Percentiles rank a stretch among this genome's conserved stretches.
Evolutionary conservation across 1,284 basidiomycete genomes (phyloP).

Genomic region (Ganoderma multipileum): DNA sequence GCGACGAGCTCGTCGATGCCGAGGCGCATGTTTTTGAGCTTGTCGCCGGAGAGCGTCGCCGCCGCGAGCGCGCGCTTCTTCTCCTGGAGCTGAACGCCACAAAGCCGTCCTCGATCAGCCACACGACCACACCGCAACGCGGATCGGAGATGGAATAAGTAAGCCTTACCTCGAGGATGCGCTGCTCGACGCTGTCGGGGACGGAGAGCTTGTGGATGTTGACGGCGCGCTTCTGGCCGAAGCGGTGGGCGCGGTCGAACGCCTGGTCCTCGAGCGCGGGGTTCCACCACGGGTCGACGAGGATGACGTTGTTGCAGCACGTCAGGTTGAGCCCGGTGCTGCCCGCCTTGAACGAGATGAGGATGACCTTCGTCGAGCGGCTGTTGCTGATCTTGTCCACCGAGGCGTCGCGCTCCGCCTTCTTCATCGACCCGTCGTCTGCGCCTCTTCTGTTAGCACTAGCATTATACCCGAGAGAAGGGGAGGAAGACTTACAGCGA

Average conservation of each 20-base stretch:
- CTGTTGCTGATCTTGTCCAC: constrained; percentile 77
- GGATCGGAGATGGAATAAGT: too few relatives aligned
- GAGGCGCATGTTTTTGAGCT: constrained; percentile 86
- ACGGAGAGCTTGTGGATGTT: constrained; percentile 95
- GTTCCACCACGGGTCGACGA: constrained; percentile 97
- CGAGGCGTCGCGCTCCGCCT: constrained; percentile 77
- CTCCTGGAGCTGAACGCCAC: constrained; percentile 69
- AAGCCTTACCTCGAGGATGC: constrained; percentile 69
- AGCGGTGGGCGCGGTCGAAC: constrained; percentile 69
- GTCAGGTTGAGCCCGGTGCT: constrained; percentile 95
- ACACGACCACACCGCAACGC: neutral
- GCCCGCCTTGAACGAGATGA: constrained; percentile 97
- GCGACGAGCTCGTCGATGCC: constrained; percentile 85
- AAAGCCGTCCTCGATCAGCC: constrained; percentile 17
- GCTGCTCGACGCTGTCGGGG: constrained; percentile 88
- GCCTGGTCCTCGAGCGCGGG: constrained; percentile 88
- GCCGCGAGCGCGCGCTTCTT: constrained; percentile 86
- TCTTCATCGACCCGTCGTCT: constrained; percentile 91
- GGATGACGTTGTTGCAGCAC: constrained; percentile 92
- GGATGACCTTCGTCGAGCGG: constrained; percentile 70
- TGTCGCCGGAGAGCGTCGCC: constrained; percentile 89
- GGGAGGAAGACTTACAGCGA: constrained; percentile 72
- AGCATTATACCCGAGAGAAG: too few relatives aligned
- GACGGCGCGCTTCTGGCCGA: constrained; percentile 86
- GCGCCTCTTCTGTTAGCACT: constrained; percentile 2